Percentiles rank a stretch among this genome's conserved stretches.
Evolutionary conservation across 2,329 filamentous ascomycete species (phyloP).

Genomic region (Colletotrichum lupini): DNA sequence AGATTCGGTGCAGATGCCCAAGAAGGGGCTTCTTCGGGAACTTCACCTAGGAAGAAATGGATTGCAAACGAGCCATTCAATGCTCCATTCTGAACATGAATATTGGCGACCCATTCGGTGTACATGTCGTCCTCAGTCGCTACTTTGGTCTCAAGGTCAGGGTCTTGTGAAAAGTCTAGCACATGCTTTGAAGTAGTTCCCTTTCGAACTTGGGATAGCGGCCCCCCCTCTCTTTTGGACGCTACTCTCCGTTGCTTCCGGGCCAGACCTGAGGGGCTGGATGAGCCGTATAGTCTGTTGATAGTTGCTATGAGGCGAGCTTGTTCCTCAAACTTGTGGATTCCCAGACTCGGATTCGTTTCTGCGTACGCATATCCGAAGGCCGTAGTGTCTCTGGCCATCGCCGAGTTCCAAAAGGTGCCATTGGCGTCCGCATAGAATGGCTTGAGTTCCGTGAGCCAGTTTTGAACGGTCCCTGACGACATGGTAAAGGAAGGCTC

Average conservation of each 20-base stretch:
- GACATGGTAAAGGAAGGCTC: constrained; percentile 71
- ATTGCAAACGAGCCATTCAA: constrained; percentile 70
- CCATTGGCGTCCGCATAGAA: constrained; percentile 70
- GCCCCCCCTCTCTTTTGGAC: background rate
- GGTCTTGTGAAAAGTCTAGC: constrained; percentile 18
- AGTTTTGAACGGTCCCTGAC: constrained; percentile 64
- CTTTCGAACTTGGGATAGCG: constrained; percentile 34
- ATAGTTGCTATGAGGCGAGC: constrained; percentile 61
- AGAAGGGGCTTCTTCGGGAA: constrained; percentile 52
- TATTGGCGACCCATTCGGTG: constrained; percentile 76
- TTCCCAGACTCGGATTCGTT: constrained; percentile 47
- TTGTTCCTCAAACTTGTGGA: constrained; percentile 49
- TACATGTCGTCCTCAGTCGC: constrained; percentile 50
- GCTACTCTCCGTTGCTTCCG: constrained; percentile 8
- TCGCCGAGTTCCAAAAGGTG: constrained; percentile 75
- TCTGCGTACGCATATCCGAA: constrained; percentile 85
- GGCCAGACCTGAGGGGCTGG: constrained; percentile 41
- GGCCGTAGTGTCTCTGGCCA: constrained; percentile 65
- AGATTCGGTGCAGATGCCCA: constrained; percentile 68
- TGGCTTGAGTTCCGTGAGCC: constrained; percentile 70
- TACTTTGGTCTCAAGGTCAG: constrained; percentile 1
- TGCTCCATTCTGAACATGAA: constrained; percentile 70
- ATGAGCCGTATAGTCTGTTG: constrained; percentile 59
- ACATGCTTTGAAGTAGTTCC: background rate
- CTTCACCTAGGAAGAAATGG: constrained; percentile 74